A percentile compares a stretch with the other conserved stretches of the same genome.
phyloP scores from a whole-genome alignment of 768 basidiomycete species.

The Lactarius trivialis region DNA sequence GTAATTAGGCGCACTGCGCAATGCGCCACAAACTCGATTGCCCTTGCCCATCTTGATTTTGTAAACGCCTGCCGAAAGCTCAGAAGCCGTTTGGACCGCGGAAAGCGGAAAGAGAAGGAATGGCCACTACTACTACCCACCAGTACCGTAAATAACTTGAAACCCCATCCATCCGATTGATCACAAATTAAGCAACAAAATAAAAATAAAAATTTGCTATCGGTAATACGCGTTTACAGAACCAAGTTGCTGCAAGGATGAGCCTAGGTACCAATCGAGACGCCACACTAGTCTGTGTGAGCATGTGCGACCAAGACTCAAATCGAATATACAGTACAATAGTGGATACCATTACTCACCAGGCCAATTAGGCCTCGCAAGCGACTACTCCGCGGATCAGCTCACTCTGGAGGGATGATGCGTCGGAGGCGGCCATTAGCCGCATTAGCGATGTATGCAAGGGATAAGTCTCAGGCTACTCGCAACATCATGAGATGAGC shows the following conservation, averaged over 20 bases:
- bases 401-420: not conserved
- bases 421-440: not conserved
- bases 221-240: not conserved
- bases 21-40: not conserved
- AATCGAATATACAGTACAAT: no score
- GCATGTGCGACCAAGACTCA: not conserved
- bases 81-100: not conserved
- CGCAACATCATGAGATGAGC: not conserved
- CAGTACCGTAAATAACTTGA: no score
- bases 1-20: not conserved
- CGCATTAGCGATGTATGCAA: not conserved
- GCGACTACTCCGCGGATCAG: not conserved
- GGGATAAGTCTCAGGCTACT: not conserved
- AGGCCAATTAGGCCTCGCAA: not conserved
- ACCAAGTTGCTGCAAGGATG: not conserved
- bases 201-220: not conserved
- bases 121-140: no score
- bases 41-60: not conserved
- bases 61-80: not conserved
- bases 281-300: no score
- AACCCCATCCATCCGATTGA: not conserved
- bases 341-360: no score
- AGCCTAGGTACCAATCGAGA: not conserved
- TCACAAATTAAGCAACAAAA: not conserved
- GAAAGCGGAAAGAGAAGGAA: not conserved